Base-by-base conservation (phyloP, 2,329 filamentous ascomycete genomes). In the Penicillium sclerotiorum region DNA sequence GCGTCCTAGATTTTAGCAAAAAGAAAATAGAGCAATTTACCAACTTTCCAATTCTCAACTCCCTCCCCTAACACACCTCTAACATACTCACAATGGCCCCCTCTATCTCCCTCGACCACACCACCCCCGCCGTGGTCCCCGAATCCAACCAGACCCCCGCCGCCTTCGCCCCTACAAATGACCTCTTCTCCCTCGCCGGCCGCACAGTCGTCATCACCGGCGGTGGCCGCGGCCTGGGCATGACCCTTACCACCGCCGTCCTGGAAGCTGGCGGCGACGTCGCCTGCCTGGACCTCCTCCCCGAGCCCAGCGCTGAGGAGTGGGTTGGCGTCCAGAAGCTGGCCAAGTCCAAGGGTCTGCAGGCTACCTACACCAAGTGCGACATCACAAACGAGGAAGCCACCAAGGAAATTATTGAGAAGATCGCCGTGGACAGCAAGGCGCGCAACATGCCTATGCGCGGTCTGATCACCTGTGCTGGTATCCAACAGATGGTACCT, bases 251-350 rank as follows among this genome's bases (percentile, higher is more conserved):
- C 4, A 67, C 68, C 22, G 79, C 77, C 2, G 69, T 80, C 3
- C 60, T 78, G 38, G 78, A 81, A 56, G 75, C 77, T 12, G 76
- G 78, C 13, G 78, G 74, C 25, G 70, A 77, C 57, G 77, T 76
- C 37, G 76, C 74, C 6, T 79, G 76, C 52, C 61, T 81, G 11
- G 77, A 80, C 51, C 70, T 79, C 17, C 66, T 77, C 8, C 55
- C 70, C 1, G 55, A 49, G 8, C 62, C 63, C 2, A 57, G 49
- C 22, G 20, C 65, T 67, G 38, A 62, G 60, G 22, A 78, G 57
- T 80, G 77, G 74, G 58, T 67, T 17, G 61, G 61, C 15, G 65
- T 80, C 20, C 66, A 72, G 53, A 75, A 75, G 53, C 62, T 74
- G 7, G 73, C 75, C 20, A 63, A 62, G n/a, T 55, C 65, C 27